Evolutionary conservation across 192 early-diverging fungal species (phyloP).

Genomic region (Coemansia sp.): DNA sequence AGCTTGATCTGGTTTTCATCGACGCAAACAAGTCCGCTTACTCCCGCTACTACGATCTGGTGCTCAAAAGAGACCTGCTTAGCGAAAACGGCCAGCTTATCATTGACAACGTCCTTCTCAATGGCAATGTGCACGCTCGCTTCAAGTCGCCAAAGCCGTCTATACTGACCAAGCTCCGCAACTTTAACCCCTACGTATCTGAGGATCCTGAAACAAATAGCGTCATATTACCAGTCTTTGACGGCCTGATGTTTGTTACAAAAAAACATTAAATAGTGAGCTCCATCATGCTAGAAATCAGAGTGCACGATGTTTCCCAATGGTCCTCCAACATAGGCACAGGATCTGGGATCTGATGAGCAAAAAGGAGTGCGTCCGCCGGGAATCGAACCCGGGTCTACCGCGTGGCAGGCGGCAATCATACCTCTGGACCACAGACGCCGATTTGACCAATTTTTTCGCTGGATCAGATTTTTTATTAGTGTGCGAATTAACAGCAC

Average conservation of each 20-base stretch:
- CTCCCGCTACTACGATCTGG: conserved; percentile 55
- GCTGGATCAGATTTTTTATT: too few species aligned
- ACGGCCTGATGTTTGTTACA: conserved; percentile 58
- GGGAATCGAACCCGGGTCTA: conserved; percentile 80
- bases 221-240: conserved; percentile 63
- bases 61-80: conserved; percentile 61
- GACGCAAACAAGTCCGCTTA: conserved; percentile 67
- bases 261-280: conserved; percentile 3
- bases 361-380: conserved; percentile 57
- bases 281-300: too few species aligned
- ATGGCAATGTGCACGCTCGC: conserved; percentile 25
- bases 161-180: conserved; percentile 27
- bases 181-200: conserved; percentile 65
- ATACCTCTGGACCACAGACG: conserved; percentile 61
- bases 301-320: too few species aligned
- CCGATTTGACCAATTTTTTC: not conserved
- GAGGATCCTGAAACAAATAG: conserved; percentile 58
- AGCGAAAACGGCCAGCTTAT: conserved; percentile 58
- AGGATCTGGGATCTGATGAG: too few species aligned
- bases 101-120: conserved; percentile 63
- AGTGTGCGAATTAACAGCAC: too few species aligned
- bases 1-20: conserved; percentile 54
- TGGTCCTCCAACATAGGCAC: too few species aligned
- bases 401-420: conserved; percentile 74
- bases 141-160: not conserved